A percentile compares a stretch with the other conserved stretches of the same genome.
phyloP scores from a whole-genome alignment of 805 yeast genomes.

The Ogataea pini region DNA sequence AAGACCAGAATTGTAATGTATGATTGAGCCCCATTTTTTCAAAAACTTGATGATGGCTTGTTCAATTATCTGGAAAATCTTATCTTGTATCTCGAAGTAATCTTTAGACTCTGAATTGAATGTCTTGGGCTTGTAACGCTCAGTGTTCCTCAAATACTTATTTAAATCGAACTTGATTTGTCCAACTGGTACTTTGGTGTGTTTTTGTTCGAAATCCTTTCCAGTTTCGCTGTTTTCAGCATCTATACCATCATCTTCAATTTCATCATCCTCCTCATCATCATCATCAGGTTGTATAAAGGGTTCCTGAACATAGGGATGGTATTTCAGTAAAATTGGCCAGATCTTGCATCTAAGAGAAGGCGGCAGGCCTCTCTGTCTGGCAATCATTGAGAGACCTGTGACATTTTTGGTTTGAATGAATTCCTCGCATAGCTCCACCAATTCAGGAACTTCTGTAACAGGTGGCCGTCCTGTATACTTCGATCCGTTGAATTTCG shows the following conservation, averaged over 20 bases:
- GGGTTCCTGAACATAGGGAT: conserved; percentile 82
- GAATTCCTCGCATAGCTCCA: conserved; percentile 56
- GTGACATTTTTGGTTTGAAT: conserved; percentile 63
- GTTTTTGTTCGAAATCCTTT: conserved; percentile 12
- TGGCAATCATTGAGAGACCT: conserved; percentile 75
- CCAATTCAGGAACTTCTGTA: conserved; percentile 48
- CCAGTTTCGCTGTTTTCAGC: conserved; percentile 13
- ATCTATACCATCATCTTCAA: conserved; percentile 25
- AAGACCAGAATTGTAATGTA: conserved; percentile 78
- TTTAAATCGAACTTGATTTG: conserved; percentile 57
- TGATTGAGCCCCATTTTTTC: conserved; percentile 73
- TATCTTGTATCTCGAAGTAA: conserved; percentile 47
- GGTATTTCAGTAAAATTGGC: conserved; percentile 80
- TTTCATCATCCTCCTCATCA: conserved; percentile 37
- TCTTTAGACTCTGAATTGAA: conserved; percentile 33
- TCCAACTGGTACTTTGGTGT: conserved; percentile 29
- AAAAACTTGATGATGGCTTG: conserved; percentile 63
- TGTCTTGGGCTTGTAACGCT: conserved; percentile 37
- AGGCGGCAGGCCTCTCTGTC: conserved; percentile 86
- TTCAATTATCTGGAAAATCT: conserved; percentile 57
- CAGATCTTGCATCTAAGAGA: conserved; percentile 74
- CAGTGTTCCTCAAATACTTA: conserved; percentile 55
- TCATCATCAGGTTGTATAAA: conserved; percentile 62
- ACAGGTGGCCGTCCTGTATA: conserved; percentile 44
- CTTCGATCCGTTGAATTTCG: conserved; percentile 26